Evolutionary conservation across 2,329 filamentous ascomycete genomes (phyloP), one percentile per base, ranked within the genome.

Genomic region (Aspergillus tubingensis): DNA sequence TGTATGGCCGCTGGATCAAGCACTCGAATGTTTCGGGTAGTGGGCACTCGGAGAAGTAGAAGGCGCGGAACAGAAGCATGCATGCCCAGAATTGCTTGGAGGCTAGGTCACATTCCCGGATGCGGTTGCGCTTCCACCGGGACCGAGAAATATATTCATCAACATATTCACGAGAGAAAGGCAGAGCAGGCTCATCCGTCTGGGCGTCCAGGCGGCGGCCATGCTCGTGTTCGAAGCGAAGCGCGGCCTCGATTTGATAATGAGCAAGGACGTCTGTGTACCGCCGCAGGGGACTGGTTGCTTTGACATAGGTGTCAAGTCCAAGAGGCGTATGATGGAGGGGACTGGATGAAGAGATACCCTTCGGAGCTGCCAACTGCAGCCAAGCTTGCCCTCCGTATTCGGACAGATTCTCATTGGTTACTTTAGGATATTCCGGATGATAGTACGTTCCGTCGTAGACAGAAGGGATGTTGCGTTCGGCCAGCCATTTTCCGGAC

Each of bases 171-270:
- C 72, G 71, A 11, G 78, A 77, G 69, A 86, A 87, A 2, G 85
- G 83, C 4, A 87, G 75, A 58, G 70, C 68, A 17, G 58, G 63
- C 8, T 53, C 58, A 50, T 72, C 70, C 3, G 67, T 59, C 5
- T 67, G 65, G 27, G 69, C 70, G 51, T 79, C 66, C 23, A 84
- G 74, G n/a, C 68, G 76, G 19, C 72, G 70, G 13, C 80, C 80
- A 4, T 78, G 76, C 30, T 73, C 67, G 10, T 81, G 78, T 72
- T 88, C 86, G 62, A 83, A 79, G 10, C 83, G 82, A 43, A 89
- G 66, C 1, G 84, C 85, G 6, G 85, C 83, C 75, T 88, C 85
- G 50, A 88, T 86, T 65, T 89, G 86, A 80, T 86, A 88, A 69
- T 88, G 86, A 10, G 80, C 76, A 49, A 88, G 78, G 69, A 88